Conservation (phyloP, 371 early-diverging fungal genomes). For the Mortierella sp. region DNA sequence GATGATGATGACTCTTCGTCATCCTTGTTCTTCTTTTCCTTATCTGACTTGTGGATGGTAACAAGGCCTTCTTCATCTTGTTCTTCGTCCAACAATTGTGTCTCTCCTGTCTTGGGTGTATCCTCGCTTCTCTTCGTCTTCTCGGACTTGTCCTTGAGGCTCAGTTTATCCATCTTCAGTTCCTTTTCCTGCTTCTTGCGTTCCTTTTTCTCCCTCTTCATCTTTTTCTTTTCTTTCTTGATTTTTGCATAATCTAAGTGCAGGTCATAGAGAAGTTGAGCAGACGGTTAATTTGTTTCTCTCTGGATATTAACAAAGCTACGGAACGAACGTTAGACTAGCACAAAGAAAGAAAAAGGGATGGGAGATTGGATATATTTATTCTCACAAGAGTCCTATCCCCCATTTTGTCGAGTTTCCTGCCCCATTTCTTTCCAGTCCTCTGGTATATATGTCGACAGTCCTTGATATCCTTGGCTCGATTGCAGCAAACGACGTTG, state of each 20-base stretch:
- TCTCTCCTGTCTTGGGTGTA: neutral
- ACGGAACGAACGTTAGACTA: no score
- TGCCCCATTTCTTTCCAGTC: no score
- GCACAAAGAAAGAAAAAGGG: no score
- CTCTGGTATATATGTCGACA: no score
- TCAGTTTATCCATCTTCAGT: slow-evolving; percentile 24
- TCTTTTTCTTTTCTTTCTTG: slow-evolving; percentile 48
- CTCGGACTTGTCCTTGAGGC: slow-evolving; percentile 9
- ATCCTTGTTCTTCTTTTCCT: slow-evolving; percentile 31
- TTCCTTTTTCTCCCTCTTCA: slow-evolving; percentile 48
- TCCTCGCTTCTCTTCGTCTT: slow-evolving; percentile 11
- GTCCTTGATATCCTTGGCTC: neutral
- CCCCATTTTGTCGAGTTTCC: no score
- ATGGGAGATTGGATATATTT: no score
- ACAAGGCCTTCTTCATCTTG: slow-evolving; percentile 31
- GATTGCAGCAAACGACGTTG: no score
- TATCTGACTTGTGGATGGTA: slow-evolving; percentile 25
- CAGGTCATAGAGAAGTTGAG: neutral
- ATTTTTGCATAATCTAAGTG: slow-evolving; percentile 36
- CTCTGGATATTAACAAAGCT: no score
- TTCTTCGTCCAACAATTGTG: neutral
- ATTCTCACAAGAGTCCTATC: no score
- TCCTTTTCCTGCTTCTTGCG: slow-evolving; percentile 46
- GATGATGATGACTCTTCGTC: slow-evolving; percentile 37
- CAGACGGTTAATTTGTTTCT: no score